A percentile compares a stretch with the other conserved stretches of the same genome.
Conservation (phyloP, 306 rosid genomes). For the Hippophae tibetana region DNA sequence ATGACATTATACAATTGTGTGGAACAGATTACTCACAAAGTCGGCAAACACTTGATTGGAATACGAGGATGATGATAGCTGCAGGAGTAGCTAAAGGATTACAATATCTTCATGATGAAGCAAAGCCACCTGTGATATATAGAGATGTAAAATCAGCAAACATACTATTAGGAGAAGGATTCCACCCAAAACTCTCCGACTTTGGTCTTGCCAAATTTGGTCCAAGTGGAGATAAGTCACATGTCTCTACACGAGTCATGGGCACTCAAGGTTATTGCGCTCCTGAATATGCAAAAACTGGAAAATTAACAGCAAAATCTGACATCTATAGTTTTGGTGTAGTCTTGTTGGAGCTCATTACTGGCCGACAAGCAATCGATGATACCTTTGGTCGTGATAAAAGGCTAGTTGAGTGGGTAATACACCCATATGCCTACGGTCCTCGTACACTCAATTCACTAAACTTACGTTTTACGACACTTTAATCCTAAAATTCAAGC, state of each 20-base stretch:
- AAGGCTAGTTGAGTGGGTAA: constrained; percentile 50
- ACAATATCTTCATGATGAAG: constrained; percentile 53
- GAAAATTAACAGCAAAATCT: constrained; percentile 50
- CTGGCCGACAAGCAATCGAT: constrained; percentile 53
- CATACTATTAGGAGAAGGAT: constrained; percentile 42
- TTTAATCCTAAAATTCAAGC: too few species aligned
- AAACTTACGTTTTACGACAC: too few species aligned
- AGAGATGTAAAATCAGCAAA: constrained; percentile 60
- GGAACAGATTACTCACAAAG: constrained; percentile 27
- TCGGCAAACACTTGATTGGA: constrained; percentile 47
- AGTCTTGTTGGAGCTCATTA: constrained; percentile 53
- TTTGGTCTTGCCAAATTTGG: constrained; percentile 71
- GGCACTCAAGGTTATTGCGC: constrained; percentile 79
- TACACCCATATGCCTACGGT: too few species aligned
- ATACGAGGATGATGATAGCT: constrained; percentile 60
- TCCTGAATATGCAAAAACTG: constrained; percentile 58
- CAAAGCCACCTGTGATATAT: constrained; percentile 53
- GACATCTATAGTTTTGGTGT: constrained; percentile 72
- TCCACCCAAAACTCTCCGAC: constrained; percentile 57
- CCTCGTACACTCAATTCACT: too few species aligned
- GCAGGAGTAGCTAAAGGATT: constrained; percentile 61
- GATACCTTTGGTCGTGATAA: constrained; percentile 20
- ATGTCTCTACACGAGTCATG: constrained; percentile 66
- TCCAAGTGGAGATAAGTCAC: constrained; percentile 53
- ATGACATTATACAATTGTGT: constrained; percentile 3